Evolutionary conservation across 148 eudicot genomes (phyloP).

Genomic region (Rhododendron kiyosumense): DNA sequence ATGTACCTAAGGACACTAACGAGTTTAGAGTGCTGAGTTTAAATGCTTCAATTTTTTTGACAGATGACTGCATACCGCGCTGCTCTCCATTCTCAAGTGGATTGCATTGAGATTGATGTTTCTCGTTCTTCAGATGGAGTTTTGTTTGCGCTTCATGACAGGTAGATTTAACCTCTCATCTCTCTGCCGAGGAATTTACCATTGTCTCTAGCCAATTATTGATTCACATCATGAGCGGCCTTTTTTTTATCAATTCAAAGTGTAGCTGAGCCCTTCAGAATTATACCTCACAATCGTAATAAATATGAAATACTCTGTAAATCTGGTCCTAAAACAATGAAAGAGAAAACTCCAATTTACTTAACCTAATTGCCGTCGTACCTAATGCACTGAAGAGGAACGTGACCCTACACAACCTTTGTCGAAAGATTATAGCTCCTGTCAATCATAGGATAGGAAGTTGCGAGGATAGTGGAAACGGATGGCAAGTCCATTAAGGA

Average conservation of each 20-base stretch:
- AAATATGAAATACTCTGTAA: not conserved
- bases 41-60: slow-evolving; percentile 13
- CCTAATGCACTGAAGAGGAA: not conserved
- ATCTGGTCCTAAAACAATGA: not conserved
- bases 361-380: not conserved
- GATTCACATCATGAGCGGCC: not conserved
- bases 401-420: not conserved
- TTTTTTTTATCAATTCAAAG: not conserved
- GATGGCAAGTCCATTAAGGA: not conserved
- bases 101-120: slow-evolving; percentile 95
- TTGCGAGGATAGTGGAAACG: not conserved
- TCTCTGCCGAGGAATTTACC: not conserved
- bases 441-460: not conserved
- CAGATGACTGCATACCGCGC: slow-evolving; percentile 76
- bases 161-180: slow-evolving; percentile 33
- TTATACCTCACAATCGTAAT: not conserved
- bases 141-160: slow-evolving; percentile 91
- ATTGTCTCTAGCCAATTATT: not conserved
- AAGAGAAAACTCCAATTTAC: not conserved
- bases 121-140: slow-evolving; percentile 92
- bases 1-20: not conserved
- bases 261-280: not conserved
- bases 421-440: not conserved
- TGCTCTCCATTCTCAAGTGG: slow-evolving; percentile 66
- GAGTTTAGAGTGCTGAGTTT: not conserved